These are phyloP conservation scores for Acmispon strigosus DNA, from an alignment of 306 rosid species.

Conservation along the genomic window DNA sequence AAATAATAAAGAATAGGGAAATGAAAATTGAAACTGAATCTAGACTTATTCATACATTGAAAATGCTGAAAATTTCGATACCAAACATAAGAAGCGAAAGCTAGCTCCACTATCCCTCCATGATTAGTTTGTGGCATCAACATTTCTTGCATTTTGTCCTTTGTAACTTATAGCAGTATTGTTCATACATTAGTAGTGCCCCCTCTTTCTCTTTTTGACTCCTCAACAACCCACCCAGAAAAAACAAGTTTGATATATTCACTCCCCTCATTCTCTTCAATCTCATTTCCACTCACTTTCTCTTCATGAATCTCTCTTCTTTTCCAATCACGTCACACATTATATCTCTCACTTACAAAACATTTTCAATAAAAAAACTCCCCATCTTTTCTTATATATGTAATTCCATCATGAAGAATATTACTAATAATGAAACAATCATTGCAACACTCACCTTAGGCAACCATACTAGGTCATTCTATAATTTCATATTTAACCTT, in stretches of 20 bases:
- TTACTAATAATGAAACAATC: not conserved
- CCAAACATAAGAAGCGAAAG: no score
- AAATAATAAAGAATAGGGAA: not conserved
- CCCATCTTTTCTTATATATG: not conserved
- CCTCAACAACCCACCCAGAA: conserved; percentile 25
- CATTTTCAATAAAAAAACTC: not conserved
- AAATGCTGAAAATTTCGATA: no score
- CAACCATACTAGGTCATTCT: not conserved
- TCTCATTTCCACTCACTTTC: no score
- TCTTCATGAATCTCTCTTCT: no score
- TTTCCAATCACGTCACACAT: no score
- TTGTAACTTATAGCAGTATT: no score
- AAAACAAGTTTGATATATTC: no score
- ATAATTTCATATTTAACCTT: not conserved
- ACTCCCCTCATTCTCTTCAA: no score
- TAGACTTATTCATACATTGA: not conserved
- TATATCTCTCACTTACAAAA: no score
- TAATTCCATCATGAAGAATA: not conserved
- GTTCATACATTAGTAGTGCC: not conserved
- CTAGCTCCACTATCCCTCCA: no score
- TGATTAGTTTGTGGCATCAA: no score
- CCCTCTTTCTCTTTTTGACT: not conserved
- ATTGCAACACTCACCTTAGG: not conserved
- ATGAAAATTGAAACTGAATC: not conserved
- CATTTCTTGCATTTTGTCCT: no score